Conservation (phyloP, 768 basidiomycete genomes). For the Kondoa subrosea region DNA sequence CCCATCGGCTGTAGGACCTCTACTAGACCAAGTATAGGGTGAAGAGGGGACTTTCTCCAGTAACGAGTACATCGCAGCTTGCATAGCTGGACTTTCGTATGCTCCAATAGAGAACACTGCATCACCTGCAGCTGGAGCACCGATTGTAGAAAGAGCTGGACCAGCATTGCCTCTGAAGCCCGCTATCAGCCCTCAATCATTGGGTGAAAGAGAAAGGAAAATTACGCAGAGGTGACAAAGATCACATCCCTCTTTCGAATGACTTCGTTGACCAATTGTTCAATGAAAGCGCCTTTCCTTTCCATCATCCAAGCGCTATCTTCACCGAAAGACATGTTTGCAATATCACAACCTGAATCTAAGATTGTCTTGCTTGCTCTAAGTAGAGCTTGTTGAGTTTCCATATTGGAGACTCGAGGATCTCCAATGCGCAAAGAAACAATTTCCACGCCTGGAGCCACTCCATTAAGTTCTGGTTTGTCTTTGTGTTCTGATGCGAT, state of each 20-base stretch:
- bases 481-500: slow-evolving; percentile 10
- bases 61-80: slow-evolving; percentile 14
- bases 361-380: slow-evolving; percentile 15
- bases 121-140: slow-evolving; percentile 13
- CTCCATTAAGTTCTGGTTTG: slow-evolving; percentile 17
- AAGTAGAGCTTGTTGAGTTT: slow-evolving; percentile 18
- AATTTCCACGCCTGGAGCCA: slow-evolving; percentile 18
- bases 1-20: slow-evolving; percentile 16
- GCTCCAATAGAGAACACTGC: slow-evolving; percentile 12
- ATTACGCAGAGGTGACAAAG: slow-evolving; percentile 14
- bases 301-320: slow-evolving; percentile 9
- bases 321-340: slow-evolving; percentile 20
- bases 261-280: slow-evolving; percentile 16
- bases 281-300: slow-evolving; percentile 10
- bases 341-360: slow-evolving; percentile 16
- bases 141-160: slow-evolving; percentile 17
- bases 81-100: slow-evolving; percentile 10
- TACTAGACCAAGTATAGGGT: slow-evolving; percentile 15
- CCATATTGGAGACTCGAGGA: slow-evolving; percentile 10
- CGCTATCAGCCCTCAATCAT: not conserved
- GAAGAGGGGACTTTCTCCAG: slow-evolving; percentile 17
- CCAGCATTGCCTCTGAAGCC: slow-evolving; percentile 8
- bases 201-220: not conserved
- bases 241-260: slow-evolving; percentile 18
- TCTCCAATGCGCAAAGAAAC: slow-evolving; percentile 20